phyloP scores from a whole-genome alignment of 1,284 basidiomycete genomes.

The Ganoderma sp. region DNA sequence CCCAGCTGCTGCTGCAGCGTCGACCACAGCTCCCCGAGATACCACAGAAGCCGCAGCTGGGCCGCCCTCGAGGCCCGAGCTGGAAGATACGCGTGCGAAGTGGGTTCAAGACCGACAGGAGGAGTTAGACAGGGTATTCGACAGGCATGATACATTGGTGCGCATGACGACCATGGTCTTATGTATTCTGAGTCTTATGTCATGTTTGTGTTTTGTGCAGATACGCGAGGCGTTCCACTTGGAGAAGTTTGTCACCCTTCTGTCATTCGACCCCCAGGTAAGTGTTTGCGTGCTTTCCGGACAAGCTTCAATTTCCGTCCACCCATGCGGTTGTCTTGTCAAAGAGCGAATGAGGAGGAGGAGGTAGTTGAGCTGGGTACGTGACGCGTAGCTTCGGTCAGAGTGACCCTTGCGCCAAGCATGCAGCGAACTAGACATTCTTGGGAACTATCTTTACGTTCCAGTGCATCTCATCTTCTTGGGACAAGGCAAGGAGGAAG shows the following conservation, averaged over 20 bases:
- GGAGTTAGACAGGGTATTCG: constrained; percentile 63
- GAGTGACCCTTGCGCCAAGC: not conserved
- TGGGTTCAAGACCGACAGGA: constrained; percentile 63
- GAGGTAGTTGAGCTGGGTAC: not conserved
- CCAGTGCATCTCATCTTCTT: too few relatives aligned
- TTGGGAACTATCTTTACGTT: too few relatives aligned
- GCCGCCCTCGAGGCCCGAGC: constrained; percentile 5
- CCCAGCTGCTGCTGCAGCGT: not conserved
- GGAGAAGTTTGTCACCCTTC: constrained; percentile 76
- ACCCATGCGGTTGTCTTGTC: not conserved
- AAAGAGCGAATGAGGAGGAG: not conserved
- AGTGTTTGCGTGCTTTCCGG: not conserved
- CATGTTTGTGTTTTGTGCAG: constrained; percentile 43
- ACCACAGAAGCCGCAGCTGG: not conserved
- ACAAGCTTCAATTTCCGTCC: not conserved
- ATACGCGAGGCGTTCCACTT: constrained; percentile 87
- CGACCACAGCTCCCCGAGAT: too few relatives aligned
- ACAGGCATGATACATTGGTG: constrained; percentile 78
- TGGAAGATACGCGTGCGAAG: constrained; percentile 45
- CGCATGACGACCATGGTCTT: constrained; percentile 39
- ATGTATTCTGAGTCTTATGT: not conserved
- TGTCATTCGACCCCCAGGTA: constrained; percentile 78
- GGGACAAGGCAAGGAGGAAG: too few relatives aligned
- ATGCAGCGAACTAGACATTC: not conserved
- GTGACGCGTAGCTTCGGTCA: too few relatives aligned